Conservation (phyloP, 768 basidiomycete species). For the Tylopilus felleus region DNA sequence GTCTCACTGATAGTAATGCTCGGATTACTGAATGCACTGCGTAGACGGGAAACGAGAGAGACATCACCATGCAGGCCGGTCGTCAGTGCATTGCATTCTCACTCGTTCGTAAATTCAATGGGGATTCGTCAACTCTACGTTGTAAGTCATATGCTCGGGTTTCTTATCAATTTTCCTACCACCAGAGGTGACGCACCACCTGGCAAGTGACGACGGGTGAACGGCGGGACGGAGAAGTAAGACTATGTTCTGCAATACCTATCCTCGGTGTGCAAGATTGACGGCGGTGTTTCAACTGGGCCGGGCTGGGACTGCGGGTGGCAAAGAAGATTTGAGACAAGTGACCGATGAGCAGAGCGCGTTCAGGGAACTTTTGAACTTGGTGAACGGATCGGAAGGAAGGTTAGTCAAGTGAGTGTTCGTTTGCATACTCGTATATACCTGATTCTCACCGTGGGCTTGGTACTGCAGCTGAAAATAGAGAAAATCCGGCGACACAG, state of each 20-base stretch:
- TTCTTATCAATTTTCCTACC: not conserved
- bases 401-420: conserved; percentile 53
- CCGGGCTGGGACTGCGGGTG: conserved; percentile 14
- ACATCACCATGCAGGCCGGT: conserved; percentile 95
- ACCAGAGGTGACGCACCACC: conserved; percentile 54
- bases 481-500: conserved; percentile 69
- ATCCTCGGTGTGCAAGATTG: conserved; percentile 81
- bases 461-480: conserved; percentile 60
- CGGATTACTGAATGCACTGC: not conserved
- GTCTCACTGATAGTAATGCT: not conserved
- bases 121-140: conserved; percentile 86
- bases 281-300: conserved; percentile 69
- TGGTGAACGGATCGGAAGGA: conserved; percentile 54
- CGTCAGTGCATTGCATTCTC: conserved; percentile 84
- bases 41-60: conserved; percentile 85
- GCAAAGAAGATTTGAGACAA: conserved; percentile 15
- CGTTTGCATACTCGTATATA: not conserved
- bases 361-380: conserved; percentile 44
- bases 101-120: conserved; percentile 94
- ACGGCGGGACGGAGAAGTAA: conserved; percentile 44
- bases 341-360: conserved; percentile 46
- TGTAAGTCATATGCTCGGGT: conserved; percentile 45
- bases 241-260: conserved; percentile 1
- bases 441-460: not conserved
- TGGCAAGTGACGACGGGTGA: conserved; percentile 57